Evolutionary conservation across 1,139 yeast genomes (phyloP).

Genomic region (Hemisphaericaspora xylofermentans): DNA sequence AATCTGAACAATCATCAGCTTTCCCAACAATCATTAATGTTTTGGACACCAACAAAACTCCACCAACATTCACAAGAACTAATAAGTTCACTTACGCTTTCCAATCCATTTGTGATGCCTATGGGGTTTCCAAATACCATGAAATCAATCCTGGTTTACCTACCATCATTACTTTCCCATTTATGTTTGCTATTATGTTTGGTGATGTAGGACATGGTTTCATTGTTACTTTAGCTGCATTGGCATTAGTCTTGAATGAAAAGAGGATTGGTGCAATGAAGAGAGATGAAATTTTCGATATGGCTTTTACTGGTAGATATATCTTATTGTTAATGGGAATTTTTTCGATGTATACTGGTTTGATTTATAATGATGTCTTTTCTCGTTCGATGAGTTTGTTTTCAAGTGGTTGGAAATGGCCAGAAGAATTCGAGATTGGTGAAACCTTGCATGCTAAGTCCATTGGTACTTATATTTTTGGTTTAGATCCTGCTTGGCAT

Average conservation of each 20-base stretch:
- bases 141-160: constrained; percentile 83
- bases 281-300: constrained; percentile 76
- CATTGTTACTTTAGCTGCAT: constrained; percentile 60
- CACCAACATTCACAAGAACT: constrained; percentile 77
- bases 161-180: constrained; percentile 77
- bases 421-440: constrained; percentile 55
- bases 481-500: constrained; percentile 80
- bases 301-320: constrained; percentile 79
- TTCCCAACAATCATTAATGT: constrained; percentile 71
- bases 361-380: constrained; percentile 73
- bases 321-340: constrained; percentile 72
- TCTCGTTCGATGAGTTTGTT: constrained; percentile 76
- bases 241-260: constrained; percentile 59
- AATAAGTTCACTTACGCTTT: constrained; percentile 76
- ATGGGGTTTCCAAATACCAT: constrained; percentile 73
- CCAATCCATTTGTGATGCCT: constrained; percentile 77
- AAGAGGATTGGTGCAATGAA: constrained; percentile 57
- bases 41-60: constrained; percentile 63
- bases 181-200: constrained; percentile 86
- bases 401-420: constrained; percentile 77
- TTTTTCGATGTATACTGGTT: constrained; percentile 78
- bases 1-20: constrained; percentile 34
- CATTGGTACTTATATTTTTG: constrained; percentile 63
- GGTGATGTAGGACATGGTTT: constrained; percentile 86
- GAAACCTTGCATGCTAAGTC: constrained; percentile 54